Base-by-base conservation (phyloP, 2,329 filamentous ascomycete genomes). In the Zalaria sp. region DNA sequence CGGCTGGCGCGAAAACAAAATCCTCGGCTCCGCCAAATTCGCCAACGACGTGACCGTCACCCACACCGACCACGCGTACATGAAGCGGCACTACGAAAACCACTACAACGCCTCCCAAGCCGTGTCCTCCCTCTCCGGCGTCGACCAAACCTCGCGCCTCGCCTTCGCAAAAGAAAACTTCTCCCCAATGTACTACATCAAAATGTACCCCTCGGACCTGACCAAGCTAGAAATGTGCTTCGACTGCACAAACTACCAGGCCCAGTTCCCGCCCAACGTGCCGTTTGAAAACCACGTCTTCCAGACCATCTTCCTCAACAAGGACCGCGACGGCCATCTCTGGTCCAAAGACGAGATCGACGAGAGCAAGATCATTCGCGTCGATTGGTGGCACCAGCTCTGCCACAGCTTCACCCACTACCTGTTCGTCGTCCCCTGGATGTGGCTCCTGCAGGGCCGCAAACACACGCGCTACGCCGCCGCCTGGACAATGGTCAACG, bases 181-280 rank as follows among this genome's bases (percentile, higher is more conserved):
- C 63, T 65, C 68, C 39, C 75, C 76, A 40, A 80, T 80, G 76
- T 81, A 80, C 60, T 72, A 72, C 52, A 80, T 75, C 49, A 73
- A 77, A 42, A 71, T 68, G 40, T 80, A 81, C 54, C 58, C 64
- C 0, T 45, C 68, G 9, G 70, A 79, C 49, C 65, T 67, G 1
- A 70, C 63, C 2, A 73, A 76, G 56, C 69, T 68, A 31, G 72
- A 75, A 54, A 75, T 66, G 69, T 79, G 73, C 43, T 86, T 84
- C 59, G 79, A 86, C 57, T 82, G 78, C 61, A 80, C 77, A 32
- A 82, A 83, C 55, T 84, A 85, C 59, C 81, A 86, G 55, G 70
- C 77, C 36, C 81, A 85, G 53, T 81, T 86, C 47, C 75, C 75
- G 1, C 56, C 64, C 3, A 57, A 64, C 2, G 63, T 72, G 0